A percentile compares a stretch with the other conserved stretches of the same genome.
Evolutionary conservation across 2,329 filamentous ascomycete species (phyloP).

Genomic region (Fusarium cyanostomum): DNA sequence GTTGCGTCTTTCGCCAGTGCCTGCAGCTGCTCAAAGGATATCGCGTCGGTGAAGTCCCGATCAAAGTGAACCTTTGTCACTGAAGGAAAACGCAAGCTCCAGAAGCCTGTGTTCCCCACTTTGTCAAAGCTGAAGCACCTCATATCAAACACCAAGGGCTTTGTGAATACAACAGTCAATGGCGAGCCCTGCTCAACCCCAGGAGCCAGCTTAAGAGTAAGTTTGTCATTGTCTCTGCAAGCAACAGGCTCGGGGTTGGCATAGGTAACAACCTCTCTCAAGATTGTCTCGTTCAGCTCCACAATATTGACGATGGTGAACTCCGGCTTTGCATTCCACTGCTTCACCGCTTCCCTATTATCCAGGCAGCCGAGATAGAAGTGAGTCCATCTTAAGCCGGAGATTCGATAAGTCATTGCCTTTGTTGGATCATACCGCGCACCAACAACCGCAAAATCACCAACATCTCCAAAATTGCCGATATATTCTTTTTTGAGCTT

Average conservation of each 20-base stretch:
- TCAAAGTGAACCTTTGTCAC: conserved; percentile 83
- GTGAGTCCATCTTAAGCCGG: conserved; percentile 75
- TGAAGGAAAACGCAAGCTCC: conserved; percentile 78
- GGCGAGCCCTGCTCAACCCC: conserved; percentile 54
- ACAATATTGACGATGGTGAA: conserved; percentile 76
- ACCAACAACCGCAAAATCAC: conserved; percentile 83
- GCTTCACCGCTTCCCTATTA: conserved; percentile 69
- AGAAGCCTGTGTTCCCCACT: conserved; percentile 73
- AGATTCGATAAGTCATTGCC: conserved; percentile 64
- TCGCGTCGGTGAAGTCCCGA: conserved; percentile 72
- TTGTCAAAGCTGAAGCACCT: conserved; percentile 83
- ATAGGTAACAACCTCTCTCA: conserved; percentile 60
- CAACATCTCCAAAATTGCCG: conserved; percentile 78
- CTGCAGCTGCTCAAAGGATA: conserved; percentile 77
- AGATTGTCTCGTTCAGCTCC: conserved; percentile 61
- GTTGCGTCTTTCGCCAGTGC: conserved; percentile 68
- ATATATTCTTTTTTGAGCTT: conserved; percentile 92
- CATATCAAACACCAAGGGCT: conserved; percentile 81
- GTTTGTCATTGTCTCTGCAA: conserved; percentile 50
- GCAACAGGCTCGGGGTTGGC: conserved; percentile 56
- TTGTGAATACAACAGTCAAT: conserved; percentile 67
- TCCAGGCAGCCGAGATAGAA: conserved; percentile 82
- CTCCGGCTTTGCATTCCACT: conserved; percentile 60
- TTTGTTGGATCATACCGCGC: conserved; percentile 74
- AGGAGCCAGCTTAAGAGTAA: conserved; percentile 58